A percentile compares a stretch with the other conserved stretches of the same genome.
Conservation (phyloP, 2,329 filamentous ascomycete genomes). For the Talaromyces sp. region DNA sequence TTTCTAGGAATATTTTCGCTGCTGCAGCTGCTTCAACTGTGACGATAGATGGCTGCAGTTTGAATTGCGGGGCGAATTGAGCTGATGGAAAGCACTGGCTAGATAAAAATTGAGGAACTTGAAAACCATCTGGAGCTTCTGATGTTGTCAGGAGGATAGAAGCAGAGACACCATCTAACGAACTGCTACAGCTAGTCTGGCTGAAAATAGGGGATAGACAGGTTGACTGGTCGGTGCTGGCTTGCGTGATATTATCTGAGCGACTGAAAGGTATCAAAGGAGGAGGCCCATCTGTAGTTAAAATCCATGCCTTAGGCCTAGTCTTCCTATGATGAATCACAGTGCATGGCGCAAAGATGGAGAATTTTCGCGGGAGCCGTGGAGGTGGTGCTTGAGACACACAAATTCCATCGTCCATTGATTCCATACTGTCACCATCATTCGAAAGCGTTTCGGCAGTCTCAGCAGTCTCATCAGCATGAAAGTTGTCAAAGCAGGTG, state of each 20-base stretch:
- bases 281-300: constrained; percentile 15
- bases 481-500: background rate
- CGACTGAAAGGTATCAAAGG: constrained; percentile 13
- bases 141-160: constrained; percentile 14
- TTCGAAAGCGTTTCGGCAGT: background rate
- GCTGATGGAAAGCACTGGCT: constrained; percentile 8
- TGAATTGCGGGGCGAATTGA: constrained; percentile 9
- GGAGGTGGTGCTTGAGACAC: constrained; percentile 24
- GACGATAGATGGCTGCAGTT: constrained; percentile 27
- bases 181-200: constrained; percentile 27
- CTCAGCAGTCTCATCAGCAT: background rate
- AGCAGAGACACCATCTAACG: constrained; percentile 26
- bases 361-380: constrained; percentile 32
- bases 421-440: background rate
- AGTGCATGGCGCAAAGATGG: constrained; percentile 34
- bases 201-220: constrained; percentile 23
- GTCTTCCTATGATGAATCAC: constrained; percentile 34
- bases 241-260: constrained; percentile 23
- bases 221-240: constrained; percentile 30
- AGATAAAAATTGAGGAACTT: background rate
- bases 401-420: background rate
- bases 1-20: constrained; percentile 82
- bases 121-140: background rate
- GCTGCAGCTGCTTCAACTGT: constrained; percentile 76
- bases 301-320: constrained; percentile 28